Base-by-base conservation (phyloP, 805 yeast species). In the Wickerhamomyces rabaulensis region DNA sequence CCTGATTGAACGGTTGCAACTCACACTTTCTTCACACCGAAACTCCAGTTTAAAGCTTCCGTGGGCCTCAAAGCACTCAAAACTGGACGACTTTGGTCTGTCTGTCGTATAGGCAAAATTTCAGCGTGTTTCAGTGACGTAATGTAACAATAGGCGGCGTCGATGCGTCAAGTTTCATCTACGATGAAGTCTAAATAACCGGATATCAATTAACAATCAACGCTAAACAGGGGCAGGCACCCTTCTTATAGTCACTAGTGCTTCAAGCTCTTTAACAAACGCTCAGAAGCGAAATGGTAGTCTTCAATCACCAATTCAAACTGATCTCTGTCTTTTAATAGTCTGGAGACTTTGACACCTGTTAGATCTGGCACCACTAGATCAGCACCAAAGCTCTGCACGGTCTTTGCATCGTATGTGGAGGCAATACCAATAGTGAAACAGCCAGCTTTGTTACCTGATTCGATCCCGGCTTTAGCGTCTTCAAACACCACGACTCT, bases 361-460 rank as follows among this genome's bases (percentile, higher is more conserved):
- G 75, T 69, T 67, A 85, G 74, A 69, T 85, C 86, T 60, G 81
- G 78, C 50, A 87, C 88, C 46, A 86, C 89, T 59, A 82, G 80
- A 64, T 81, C 87, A 52, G 94, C 92, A 53, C 94, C 95, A 48
- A 84, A 78, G 45, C 71, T 77, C 64, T 78, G 74, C 49, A 87
- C 84, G 62, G 75, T 75, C 50, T 80, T 82, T 41, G 82, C 76
- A 53, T 74, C 79, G 65, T 81, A 85, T 46, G 94, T 82, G 47
- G 94, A 84, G 55, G 91, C 85, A 66, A 87, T 83, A 62, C 95
- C 96, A 56, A 87, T 80, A 50, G 86, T 84, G 62, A 77, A 74
- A 64, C 94, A 89, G 49, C 91, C 95, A 22, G 94, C 91, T 46
- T 76, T 86, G 62, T 80, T 79, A 61, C 95, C 95, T 36, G 95